Base-by-base conservation (phyloP, 2,329 filamentous ascomycete genomes). In the Cordyceps cateniannulata region DNA sequence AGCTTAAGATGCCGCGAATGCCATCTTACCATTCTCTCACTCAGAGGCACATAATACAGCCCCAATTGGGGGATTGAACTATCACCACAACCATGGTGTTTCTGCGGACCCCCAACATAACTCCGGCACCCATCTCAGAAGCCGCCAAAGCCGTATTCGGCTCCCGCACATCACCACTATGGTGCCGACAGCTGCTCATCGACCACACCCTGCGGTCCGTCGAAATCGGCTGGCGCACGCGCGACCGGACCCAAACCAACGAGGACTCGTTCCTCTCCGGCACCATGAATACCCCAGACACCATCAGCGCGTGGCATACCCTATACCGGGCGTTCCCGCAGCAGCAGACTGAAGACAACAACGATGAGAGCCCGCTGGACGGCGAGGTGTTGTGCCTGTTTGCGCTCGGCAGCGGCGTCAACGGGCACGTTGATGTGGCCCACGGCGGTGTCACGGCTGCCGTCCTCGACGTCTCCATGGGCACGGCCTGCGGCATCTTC, bases 401-500 rank as follows among this genome's bases (percentile, higher is more conserved):
- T 27, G 16, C 59, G 16, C 63, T 67, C 14, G 65, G 65, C 32
- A 48, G 38, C 51, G 53, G 61, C 5, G 62, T 68, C 16, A 60
- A 65, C 1, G 66, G 66, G 18, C 66, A 68, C 35, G 18, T 38
- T 5, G 64, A 64, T 1, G 61, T 66, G 12, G 61, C 67, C 4
- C 66, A 68, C 38, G 66, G 66, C 9, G 66, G 66, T 10, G 49
- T 68, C 38, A 42, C 63, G 16, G 63, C 66, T 1, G 52, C 62
- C 20, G 47, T 68, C n/a, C 59, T 67, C 8, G 66, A 68, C 50
- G 66, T 66, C 20, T 62, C 62, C 25, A 63, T 65, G 59, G 66
- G 65, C 38, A 18, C 35, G 6, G 32, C 62, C 20, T 64, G 62
- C 32, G 52, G 52, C 22, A 62, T 66, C 18, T 54, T 62, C 16